Conservation (phyloP, 306 rosid genomes). For the Glycine soja region DNA sequence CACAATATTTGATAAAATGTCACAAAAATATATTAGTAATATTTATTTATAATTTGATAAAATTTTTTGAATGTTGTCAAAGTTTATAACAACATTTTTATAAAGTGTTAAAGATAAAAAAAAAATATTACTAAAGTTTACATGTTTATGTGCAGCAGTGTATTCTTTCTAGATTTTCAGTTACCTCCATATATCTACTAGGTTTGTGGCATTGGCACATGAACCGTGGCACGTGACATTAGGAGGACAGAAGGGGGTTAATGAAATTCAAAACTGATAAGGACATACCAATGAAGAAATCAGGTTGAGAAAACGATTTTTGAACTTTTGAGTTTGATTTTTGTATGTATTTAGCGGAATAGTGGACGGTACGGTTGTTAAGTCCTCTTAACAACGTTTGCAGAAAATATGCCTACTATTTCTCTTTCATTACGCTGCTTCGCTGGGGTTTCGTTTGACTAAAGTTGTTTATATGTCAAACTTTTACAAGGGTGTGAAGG, state of each 20-base stretch:
- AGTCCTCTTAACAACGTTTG: conserved; percentile 46
- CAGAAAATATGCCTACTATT: conserved; percentile 29
- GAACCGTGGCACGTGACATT: conserved; percentile 13
- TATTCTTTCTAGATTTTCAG: background rate
- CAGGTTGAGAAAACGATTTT: conserved; percentile 20
- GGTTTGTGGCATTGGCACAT: background rate
- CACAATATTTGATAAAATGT: too few relatives aligned
- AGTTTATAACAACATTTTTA: too few relatives aligned
- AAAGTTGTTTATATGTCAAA: background rate
- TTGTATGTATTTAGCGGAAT: conserved; percentile 10
- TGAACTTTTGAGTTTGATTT: conserved; percentile 46
- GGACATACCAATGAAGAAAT: background rate
- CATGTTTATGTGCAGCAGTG: too few relatives aligned
- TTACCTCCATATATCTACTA: background rate
- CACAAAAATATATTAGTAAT: too few relatives aligned
- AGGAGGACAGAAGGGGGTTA: background rate
- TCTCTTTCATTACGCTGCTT: conserved; percentile 5
- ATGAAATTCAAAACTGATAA: conserved; percentile 16
- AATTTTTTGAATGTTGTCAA: too few relatives aligned
- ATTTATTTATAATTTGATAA: too few relatives aligned
- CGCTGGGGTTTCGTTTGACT: conserved; percentile 11
- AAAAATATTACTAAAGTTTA: too few relatives aligned
- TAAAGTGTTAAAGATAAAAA: too few relatives aligned
- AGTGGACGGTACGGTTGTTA: conserved; percentile 62
- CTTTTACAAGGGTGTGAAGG: background rate